Evolutionary conservation across 345 rosid species (phyloP).

Genomic region (Atalantia buxifolia): DNA sequence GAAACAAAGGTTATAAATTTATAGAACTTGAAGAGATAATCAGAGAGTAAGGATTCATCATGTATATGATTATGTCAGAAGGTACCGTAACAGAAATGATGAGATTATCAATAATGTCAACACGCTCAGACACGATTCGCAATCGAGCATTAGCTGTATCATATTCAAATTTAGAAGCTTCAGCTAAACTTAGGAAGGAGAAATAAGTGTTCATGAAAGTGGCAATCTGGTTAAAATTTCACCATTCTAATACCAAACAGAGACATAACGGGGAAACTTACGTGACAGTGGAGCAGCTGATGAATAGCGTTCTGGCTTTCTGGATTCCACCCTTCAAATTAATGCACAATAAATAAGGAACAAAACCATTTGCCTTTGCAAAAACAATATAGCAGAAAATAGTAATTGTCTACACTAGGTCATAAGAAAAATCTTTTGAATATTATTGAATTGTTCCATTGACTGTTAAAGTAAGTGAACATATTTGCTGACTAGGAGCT

Average conservation of each 20-base stretch:
- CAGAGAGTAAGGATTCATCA: not conserved
- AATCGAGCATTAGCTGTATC: conserved; percentile 87
- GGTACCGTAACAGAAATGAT: conserved; percentile 78
- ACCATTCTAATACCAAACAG: not conserved
- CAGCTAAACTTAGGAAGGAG: not conserved
- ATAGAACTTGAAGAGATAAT: conserved; percentile 16
- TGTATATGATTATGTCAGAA: conserved; percentile 12
- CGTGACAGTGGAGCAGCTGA: conserved; percentile 96
- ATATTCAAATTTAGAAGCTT: conserved; percentile 4
- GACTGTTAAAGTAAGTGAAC: not conserved
- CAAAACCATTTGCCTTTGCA: not conserved
- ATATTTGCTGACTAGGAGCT: not conserved
- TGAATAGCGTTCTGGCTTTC: conserved; percentile 96
- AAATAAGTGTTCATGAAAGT: not conserved
- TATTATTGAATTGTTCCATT: not conserved
- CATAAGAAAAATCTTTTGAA: not conserved
- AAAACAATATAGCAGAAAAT: not conserved
- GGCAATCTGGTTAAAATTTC: not conserved
- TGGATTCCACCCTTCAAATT: conserved; percentile 80
- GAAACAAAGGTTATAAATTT: conserved; percentile 43
- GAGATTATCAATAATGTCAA: conserved; percentile 82
- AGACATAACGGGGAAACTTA: conserved; percentile 32
- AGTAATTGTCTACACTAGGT: not conserved
- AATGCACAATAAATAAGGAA: conserved; percentile 21
- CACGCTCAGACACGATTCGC: conserved; percentile 85